These are phyloP conservation scores for Cryphonectria radicalis DNA, from an alignment of 2,329 filamentous ascomycete genomes.

Conservation along the genomic window DNA sequence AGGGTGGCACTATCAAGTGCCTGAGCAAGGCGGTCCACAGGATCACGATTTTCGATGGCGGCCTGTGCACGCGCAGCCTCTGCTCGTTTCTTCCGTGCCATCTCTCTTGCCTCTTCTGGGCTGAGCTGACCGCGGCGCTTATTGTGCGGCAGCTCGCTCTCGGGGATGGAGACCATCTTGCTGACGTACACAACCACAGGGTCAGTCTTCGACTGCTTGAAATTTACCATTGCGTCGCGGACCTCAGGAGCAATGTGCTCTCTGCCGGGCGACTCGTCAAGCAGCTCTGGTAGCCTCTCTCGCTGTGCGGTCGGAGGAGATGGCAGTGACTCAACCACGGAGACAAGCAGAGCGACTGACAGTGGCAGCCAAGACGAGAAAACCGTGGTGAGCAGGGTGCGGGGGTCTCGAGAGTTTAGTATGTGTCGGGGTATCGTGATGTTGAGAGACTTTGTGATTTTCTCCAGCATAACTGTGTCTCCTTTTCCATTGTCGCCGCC, in stretches of 20 bases:
- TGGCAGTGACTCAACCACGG: conserved; percentile 89
- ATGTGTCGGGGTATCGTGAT: conserved; percentile 86
- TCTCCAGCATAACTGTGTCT: conserved; percentile 81
- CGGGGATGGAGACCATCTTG: conserved; percentile 95
- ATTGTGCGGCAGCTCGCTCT: conserved; percentile 89
- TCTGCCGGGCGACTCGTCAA: conserved; percentile 79
- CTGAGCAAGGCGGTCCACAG: conserved; percentile 61
- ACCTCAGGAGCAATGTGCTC: conserved; percentile 70
- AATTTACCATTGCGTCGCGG: conserved; percentile 80
- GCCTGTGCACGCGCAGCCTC: conserved; percentile 83
- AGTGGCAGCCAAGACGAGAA: conserved; percentile 91
- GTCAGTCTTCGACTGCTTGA: conserved; percentile 70
- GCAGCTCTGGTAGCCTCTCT: conserved; percentile 75
- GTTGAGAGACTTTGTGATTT: conserved; percentile 90
- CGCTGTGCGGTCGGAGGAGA: conserved; percentile 82
- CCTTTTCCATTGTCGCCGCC: conserved; percentile 83
- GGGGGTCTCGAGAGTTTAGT: conserved; percentile 80
- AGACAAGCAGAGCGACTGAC: conserved; percentile 90
- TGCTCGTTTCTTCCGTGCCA: conserved; percentile 85
- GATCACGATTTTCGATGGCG: conserved; percentile 47
- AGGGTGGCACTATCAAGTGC: conserved; percentile 66
- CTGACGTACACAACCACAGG: conserved; percentile 94
- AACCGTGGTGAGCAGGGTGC: conserved; percentile 80
- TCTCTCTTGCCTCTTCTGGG: conserved; percentile 85
- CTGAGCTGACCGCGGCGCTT: conserved; percentile 78